Evolutionary conservation across 345 rosid genomes (phyloP), one percentile per base, ranked within the genome.

Genomic region (Gossypium turneri): DNA sequence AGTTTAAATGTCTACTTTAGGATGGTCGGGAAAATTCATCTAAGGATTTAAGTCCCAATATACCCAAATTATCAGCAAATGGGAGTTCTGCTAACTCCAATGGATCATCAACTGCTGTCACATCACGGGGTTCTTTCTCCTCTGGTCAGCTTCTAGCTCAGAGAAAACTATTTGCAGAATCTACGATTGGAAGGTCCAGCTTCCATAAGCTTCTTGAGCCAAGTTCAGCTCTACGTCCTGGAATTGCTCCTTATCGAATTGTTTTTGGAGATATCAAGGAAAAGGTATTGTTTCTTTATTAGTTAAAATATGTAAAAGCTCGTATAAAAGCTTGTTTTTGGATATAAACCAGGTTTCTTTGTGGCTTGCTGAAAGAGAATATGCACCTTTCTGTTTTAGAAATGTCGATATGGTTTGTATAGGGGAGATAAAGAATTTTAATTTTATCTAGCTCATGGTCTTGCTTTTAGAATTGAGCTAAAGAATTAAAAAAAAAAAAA

Each of bases 141-240:
- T 85, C 90, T 43, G 58, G 76, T 78, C 92, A 88, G 51, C 88
- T 92, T 55, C 78, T 85, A 73, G 86, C 86, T 19, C 98, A 93
- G 74, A 86, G 90, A 81, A 93, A 93, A 85, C 75, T 89, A 16
- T 91, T 87, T 77, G 88, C 92, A 7, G 98, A 95, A 73, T 85
- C 98, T 68, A 86, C 88, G 67, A 80, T 90, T 55, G 99, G 97
- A 78, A 87, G 90, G 82, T 86, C 92, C 71, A 93, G 97, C 84
- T 93, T 95, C 82, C 99, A 89, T 73, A 95, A 91, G 83, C 96
- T 95, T 83, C 85, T 95, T 70, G 99, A 95, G 81, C 99, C 99
- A 79, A 90, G 93, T 67, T 88, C 79, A 62, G 89, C 96, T 79
- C 82, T 85, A 81, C 92, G 72, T 67, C 90, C 99, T 53, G 92